Percentiles rank a stretch among this genome's conserved stretches.
Conservation (phyloP, 2,329 filamentous ascomycete genomes). For the Xylariaceae sp. region DNA sequence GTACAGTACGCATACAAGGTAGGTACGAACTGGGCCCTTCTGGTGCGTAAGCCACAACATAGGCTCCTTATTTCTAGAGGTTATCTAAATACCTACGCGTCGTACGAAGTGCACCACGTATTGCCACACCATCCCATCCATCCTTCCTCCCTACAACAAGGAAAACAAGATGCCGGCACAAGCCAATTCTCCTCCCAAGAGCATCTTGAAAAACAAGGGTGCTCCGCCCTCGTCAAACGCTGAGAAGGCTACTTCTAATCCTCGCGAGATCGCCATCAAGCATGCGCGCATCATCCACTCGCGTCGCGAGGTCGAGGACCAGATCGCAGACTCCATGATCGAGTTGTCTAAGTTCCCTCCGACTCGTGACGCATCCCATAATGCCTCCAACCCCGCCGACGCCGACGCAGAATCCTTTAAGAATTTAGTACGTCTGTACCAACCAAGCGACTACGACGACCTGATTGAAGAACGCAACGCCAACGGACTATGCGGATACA, state of each 20-base stretch:
- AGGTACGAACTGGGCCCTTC: too few species aligned
- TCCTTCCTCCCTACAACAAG: background rate
- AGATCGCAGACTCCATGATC: slow-evolving; percentile 68
- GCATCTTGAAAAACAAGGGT: slow-evolving; percentile 57
- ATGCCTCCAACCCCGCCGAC: slow-evolving; percentile 40
- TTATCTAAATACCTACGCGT: too few species aligned
- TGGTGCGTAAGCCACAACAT: too few species aligned
- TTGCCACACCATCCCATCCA: background rate
- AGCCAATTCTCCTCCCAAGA: slow-evolving; percentile 39
- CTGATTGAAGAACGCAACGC: slow-evolving; percentile 85
- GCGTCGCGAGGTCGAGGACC: slow-evolving; percentile 69
- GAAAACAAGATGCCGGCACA: slow-evolving; percentile 11
- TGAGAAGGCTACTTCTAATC: slow-evolving; percentile 36
- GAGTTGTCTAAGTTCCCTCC: slow-evolving; percentile 58
- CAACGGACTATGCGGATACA: slow-evolving; percentile 75
- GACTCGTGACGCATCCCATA: slow-evolving; percentile 26
- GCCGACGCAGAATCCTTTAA: slow-evolving; percentile 63
- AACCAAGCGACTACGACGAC: slow-evolving; percentile 83
- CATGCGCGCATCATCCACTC: slow-evolving; percentile 79
- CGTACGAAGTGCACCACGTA: background rate
- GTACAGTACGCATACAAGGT: too few species aligned
- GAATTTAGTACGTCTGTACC: slow-evolving; percentile 63
- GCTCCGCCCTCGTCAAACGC: slow-evolving; percentile 37
- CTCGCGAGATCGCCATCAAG: slow-evolving; percentile 63
- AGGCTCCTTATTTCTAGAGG: background rate